phyloP scores from a whole-genome alignment of 768 basidiomycete species.

The Leccinum ochraceum region DNA sequence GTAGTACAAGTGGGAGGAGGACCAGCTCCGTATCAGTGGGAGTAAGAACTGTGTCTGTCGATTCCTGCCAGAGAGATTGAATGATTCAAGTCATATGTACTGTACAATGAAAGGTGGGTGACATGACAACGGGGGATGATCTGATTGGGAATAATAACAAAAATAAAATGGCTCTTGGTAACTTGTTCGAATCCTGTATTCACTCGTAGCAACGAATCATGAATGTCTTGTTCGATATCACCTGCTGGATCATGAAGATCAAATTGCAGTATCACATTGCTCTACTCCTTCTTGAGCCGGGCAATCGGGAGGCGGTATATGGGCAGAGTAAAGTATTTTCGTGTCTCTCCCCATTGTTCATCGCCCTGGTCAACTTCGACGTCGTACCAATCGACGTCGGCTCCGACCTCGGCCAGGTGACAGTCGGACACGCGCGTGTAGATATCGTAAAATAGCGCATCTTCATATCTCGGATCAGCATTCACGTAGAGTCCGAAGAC shows the following conservation, averaged over 20 bases:
- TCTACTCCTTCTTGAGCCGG: slow-evolving; percentile 26
- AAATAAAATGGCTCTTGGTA: background rate
- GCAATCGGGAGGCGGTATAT: slow-evolving; percentile 70
- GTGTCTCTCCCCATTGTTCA: slow-evolving; percentile 74
- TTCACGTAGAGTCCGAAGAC: background rate
- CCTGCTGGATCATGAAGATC: background rate
- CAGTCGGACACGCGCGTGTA: slow-evolving; percentile 83
- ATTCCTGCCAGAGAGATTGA: no score
- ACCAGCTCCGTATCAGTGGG: no score
- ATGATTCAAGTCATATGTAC: no score
- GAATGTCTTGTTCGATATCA: background rate
- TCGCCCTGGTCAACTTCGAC: slow-evolving; percentile 63
- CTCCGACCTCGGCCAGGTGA: slow-evolving; percentile 79
- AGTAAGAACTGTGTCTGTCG: no score
- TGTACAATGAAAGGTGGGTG: no score
- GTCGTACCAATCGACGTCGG: slow-evolving; percentile 81
- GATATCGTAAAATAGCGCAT: slow-evolving; percentile 87
- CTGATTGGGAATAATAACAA: no score
- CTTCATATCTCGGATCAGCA: slow-evolving; percentile 40
- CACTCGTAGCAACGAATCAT: background rate
- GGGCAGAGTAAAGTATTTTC: slow-evolving; percentile 76
- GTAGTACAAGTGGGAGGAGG: no score
- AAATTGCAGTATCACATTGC: background rate
- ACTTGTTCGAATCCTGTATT: background rate
- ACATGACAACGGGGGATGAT: no score